A percentile compares a stretch with the other conserved stretches of the same genome.
These are phyloP conservation scores for Cyclocybe cylindracea DNA, from an alignment of 768 basidiomycete species.

Conservation along the genomic window DNA sequence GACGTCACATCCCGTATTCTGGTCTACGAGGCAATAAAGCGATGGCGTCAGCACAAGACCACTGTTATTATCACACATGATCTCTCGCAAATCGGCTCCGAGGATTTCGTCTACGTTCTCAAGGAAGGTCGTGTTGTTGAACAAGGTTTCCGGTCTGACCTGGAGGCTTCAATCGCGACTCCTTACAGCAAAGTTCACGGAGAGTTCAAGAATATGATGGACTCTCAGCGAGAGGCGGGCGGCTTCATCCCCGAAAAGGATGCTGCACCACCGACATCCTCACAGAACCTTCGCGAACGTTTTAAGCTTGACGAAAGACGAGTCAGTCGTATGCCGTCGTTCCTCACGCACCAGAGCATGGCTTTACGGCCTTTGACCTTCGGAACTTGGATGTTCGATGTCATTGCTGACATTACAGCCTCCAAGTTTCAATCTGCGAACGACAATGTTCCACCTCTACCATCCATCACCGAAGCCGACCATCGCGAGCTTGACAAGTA, in stretches of 20 bases:
- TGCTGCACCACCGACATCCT: conserved; percentile 33
- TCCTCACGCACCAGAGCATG: conserved; percentile 40
- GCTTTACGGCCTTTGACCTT: conserved; percentile 59
- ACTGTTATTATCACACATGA: conserved; percentile 97
- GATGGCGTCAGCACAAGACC: conserved; percentile 76
- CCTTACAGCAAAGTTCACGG: conserved; percentile 22
- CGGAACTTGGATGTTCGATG: conserved; percentile 86
- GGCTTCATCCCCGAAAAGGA: conserved; percentile 50
- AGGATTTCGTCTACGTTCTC: conserved; percentile 94
- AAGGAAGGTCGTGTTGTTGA: conserved; percentile 79
- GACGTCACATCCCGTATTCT: conserved; percentile 86
- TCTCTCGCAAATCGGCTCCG: conserved; percentile 70
- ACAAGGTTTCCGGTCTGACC: conserved; percentile 82
- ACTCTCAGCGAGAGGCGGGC: conserved; percentile 52
- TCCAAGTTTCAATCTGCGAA: conserved; percentile 1
- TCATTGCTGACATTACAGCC: conserved; percentile 62
- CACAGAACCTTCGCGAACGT: conserved; percentile 48
- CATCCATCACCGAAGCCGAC: no score
- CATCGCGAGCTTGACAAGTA: no score
- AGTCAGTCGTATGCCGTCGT: conserved; percentile 29
- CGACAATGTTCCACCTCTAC: no score
- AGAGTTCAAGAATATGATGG: conserved; percentile 74
- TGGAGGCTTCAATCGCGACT: conserved; percentile 47
- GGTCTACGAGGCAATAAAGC: conserved; percentile 71
- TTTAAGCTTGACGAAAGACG: conserved; percentile 45